These are phyloP conservation scores for Cornus florida DNA, from an alignment of 148 eudicot genomes.

Conservation along the genomic window DNA sequence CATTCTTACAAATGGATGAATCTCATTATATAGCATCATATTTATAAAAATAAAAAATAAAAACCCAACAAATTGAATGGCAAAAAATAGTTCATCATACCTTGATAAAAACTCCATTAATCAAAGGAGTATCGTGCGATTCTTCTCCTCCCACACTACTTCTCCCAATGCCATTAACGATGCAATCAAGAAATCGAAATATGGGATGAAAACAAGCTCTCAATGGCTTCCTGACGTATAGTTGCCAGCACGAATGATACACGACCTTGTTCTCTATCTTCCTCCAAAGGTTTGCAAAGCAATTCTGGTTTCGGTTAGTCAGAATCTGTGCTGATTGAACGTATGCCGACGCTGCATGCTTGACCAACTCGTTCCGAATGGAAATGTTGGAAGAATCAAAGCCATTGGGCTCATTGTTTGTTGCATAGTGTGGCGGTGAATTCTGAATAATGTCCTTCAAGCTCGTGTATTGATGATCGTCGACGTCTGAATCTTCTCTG, in stretches of 20 bases:
- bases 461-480: constrained; percentile 12
- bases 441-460: constrained; percentile 15
- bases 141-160: no score
- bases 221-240: neutral
- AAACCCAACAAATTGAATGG: no score
- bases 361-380: constrained; percentile 11
- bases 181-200: neutral
- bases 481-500: neutral
- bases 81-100: no score
- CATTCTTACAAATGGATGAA: no score
- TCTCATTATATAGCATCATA: no score
- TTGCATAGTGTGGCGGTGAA: neutral
- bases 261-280: neutral
- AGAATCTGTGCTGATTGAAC: constrained; percentile 10
- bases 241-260: neutral
- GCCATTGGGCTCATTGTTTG: neutral
- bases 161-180: neutral
- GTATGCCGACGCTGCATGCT: constrained; percentile 15
- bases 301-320: neutral
- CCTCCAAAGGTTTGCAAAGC: neutral
- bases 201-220: constrained; percentile 5
- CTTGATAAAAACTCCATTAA: no score
- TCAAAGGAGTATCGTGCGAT: no score
- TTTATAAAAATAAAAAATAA: no score
- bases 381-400: constrained; percentile 8